Evolutionary conservation across 768 basidiomycete species (phyloP), one percentile per base, ranked within the genome.

Genomic region (Macrolepiota albuminosa): DNA sequence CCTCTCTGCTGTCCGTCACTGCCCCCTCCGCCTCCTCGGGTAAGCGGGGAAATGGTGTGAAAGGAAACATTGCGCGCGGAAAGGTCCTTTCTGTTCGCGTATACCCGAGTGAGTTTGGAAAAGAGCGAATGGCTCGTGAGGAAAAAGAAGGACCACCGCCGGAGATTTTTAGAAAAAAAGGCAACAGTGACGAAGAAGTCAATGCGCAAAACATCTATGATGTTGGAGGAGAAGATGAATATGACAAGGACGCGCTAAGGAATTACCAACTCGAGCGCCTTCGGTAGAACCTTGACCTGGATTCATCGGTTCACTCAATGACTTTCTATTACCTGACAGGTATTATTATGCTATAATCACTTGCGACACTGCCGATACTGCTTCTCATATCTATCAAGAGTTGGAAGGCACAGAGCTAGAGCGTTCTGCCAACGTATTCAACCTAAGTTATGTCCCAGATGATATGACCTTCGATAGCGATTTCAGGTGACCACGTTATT

Each of bases 281-380:
- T 66, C 81, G 95, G 94, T 95, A 69, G 60, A 85, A 77, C 26
- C 10, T 46, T 43, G 10, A 11, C 39, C 33, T 26, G 6, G 24
- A 46, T 40, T 39, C 26, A 50, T 40, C 47, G 16, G 60, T 54
- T 21, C 54, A 53, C 57, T 31, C 11, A 47, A 46, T 50, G 36
- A 58, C 50, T 42, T 54, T 14, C 50, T 48, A 29, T 49, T 13
- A 37, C 48, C 60, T 59, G 16, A 56, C 69, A 97, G 95, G 59
- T 99, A 98, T 71, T 96, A 92, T 69, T 99, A 98, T 73, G 96
- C 96, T 14, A 82, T 99, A 56, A 87, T 93, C 2, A 90, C 91
- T 54, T 98, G 93, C 73, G 90, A 95, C 67, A 81, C 88, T 1
- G 77, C 83, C 10, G 81, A 85, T 37, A 81, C 94, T 4, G 93